Base-by-base conservation (phyloP, 306 rosid species). In the Pterocarpus macrocarpus region DNA sequence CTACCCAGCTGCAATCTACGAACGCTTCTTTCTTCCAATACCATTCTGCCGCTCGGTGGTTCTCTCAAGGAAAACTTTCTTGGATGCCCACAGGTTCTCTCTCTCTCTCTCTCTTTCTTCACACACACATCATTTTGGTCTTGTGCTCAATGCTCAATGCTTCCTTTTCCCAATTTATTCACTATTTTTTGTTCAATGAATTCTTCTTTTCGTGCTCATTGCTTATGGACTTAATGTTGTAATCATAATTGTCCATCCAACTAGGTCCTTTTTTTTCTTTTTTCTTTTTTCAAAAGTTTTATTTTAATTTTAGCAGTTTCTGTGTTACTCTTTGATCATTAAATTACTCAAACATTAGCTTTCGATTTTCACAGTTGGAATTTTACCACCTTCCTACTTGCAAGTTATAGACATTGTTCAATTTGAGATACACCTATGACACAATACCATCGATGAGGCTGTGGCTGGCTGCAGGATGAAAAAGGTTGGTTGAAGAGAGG, bases 61-160 rank as follows among this genome's bases (percentile, higher is more conserved):
- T 69, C 71, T 85, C 78, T 81, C 98, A 22, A 79, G 90, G 87
- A 93, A 63, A 85, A 90, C 17, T 81, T 96, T 67, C 97, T 96
- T n/a, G 72, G 85, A 1, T 86, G 77, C 57, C 85, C 93, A 63
- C 88, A 90, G 99, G 99, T 92, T 58, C 57, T 56, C 43, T 28
- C 11, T 34, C n/a, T 22, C 28, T 52, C 47, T 78, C 41, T 38
- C 41, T 38, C 41, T 2, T 9, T 43, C 28, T n/a, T n/a, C n/a
- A n/a, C n/a, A n/a, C 28, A 22, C 28, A 22, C 28, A 22, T 6
- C 47, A 43, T 43, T 43, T 6, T 43, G 11, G 11, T 49, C 55
- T 22, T 22, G 0, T 49, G 4, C 55, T 49, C 5, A 49, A 1
- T 49, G 79, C 35, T 50, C 58, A 53, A 36, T 22, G 67, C 57